Evolutionary conservation across 2,329 filamentous ascomycete genomes (phyloP), one percentile per base, ranked within the genome.

Genomic region (Chalaropsis thielavioides): DNA sequence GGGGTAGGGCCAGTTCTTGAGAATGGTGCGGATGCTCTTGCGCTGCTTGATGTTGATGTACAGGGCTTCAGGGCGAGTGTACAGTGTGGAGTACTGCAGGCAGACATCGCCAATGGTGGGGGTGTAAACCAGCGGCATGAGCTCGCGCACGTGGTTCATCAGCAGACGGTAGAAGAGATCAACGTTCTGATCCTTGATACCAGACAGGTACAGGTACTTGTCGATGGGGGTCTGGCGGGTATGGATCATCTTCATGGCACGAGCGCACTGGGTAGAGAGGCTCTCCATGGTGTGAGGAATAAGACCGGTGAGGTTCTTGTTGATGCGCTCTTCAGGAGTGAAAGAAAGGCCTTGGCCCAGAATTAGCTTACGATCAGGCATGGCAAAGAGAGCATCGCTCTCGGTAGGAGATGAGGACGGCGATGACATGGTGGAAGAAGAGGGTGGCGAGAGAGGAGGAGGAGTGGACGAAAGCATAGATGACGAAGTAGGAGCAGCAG

Each of bases 1-100:
- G 69, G 82, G 77, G 75, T 94, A 87, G 35, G 90, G 91, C 94
- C 94, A 99, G 76, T 97, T 97, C 73, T 85, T 81, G 69, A 97
- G 85, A 74, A 97, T 92, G 58, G 88, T 87, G 71, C 85, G 84
- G 69, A 97, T 89, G 68, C 92, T 90, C 73, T 92, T 94, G 69
- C 89, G 86, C 79, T 99, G 92, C 76, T 90, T 89, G 77, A 90
- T 96, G 68, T 92, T 96, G 69, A 99, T 89, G 79, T 97, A 99
- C 76, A 97, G 83, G 69, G 88, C 91, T 80, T 97, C 94, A 24
- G 94, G 92, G 70, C 92, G 88, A 67, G 92, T 95, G 80, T 95
- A 97, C 71, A 97, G 84, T 71, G 92, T 90, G 46, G 92, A 96
- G 84, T 95, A 99, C 77, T 92, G 88, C 74, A 96, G 81, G 79